phyloP scores from a whole-genome alignment of 1,139 yeast species.

The Pneumocystis jirovecii region DNA sequence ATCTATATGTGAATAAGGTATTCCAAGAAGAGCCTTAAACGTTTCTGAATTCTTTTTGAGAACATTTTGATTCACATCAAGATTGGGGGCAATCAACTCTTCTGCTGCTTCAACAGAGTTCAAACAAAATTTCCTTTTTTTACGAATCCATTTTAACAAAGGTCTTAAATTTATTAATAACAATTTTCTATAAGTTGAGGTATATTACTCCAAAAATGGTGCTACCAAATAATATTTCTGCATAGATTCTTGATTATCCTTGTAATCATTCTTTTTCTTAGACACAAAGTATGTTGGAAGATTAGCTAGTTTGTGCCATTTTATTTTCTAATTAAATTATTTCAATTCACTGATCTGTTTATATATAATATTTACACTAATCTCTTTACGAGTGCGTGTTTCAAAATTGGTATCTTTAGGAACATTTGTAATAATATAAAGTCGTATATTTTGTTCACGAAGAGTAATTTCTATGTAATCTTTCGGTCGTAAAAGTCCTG shows the following conservation, averaged over 20 bases:
- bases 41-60: not conserved
- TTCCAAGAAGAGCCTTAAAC: not conserved
- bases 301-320: conserved; percentile 44
- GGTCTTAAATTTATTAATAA: conserved; percentile 1
- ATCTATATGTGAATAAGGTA: not conserved
- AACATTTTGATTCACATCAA: not conserved
- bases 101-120: not conserved
- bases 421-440: conserved; percentile 61
- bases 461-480: conserved; percentile 73
- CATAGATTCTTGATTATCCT: conserved; percentile 9
- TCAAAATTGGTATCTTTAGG: conserved; percentile 61
- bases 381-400: conserved; percentile 80
- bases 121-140: not conserved
- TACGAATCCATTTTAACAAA: conserved; percentile 14
- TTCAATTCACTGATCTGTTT: conserved; percentile 7
- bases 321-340: conserved; percentile 27
- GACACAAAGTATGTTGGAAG: conserved; percentile 27
- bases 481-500: conserved; percentile 47
- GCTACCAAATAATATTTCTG: conserved; percentile 26
- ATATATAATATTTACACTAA: conserved; percentile 28
- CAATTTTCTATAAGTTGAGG: not conserved
- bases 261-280: conserved; percentile 5
- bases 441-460: conserved; percentile 71
- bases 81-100: not conserved
- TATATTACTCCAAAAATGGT: conserved; percentile 20